phyloP scores from a whole-genome alignment of 805 yeast species.

The Danielia reshetovae region DNA sequence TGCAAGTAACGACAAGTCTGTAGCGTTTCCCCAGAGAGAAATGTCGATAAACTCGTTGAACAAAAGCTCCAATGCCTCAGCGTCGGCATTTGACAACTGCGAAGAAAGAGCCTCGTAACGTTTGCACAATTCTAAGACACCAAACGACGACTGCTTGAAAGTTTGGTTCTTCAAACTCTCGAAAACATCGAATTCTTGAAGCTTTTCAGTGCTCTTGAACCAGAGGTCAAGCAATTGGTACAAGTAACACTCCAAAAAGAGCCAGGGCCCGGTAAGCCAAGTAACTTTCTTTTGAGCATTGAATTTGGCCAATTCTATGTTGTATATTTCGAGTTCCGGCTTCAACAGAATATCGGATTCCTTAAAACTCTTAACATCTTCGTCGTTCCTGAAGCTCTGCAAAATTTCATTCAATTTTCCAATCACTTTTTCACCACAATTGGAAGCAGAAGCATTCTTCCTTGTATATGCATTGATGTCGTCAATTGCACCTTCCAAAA shows the following conservation, averaged over 20 bases:
- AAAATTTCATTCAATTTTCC: conserved; percentile 41
- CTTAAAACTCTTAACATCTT: conserved; percentile 24
- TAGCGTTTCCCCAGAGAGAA: conserved; percentile 97
- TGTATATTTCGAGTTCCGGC: conserved; percentile 51
- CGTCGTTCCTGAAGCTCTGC: conserved; percentile 39
- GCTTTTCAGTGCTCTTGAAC: conserved; percentile 25
- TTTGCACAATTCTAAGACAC: conserved; percentile 76
- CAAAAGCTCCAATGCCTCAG: conserved; percentile 47
- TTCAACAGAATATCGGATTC: conserved; percentile 38
- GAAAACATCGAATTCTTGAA: conserved; percentile 62
- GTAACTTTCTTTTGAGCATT: conserved; percentile 32
- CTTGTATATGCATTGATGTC: conserved; percentile 44
- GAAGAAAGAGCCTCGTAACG: conserved; percentile 44
- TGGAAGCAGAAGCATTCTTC: conserved; percentile 15
- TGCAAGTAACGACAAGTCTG: conserved; percentile 86
- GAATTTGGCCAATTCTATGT: conserved; percentile 44
- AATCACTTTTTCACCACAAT: conserved; percentile 49
- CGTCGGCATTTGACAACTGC: conserved; percentile 22
- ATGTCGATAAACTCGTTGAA: conserved; percentile 84
- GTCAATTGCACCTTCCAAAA: conserved; percentile 60
- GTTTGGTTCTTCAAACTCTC: conserved; percentile 65
- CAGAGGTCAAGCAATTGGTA: conserved; percentile 65
- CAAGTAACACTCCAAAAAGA: conserved; percentile 77
- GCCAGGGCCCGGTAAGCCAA: conserved; percentile 91
- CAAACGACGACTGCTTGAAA: conserved; percentile 67